Conservation (phyloP, 169 alveolate genomes). For the Theileria equi region DNA sequence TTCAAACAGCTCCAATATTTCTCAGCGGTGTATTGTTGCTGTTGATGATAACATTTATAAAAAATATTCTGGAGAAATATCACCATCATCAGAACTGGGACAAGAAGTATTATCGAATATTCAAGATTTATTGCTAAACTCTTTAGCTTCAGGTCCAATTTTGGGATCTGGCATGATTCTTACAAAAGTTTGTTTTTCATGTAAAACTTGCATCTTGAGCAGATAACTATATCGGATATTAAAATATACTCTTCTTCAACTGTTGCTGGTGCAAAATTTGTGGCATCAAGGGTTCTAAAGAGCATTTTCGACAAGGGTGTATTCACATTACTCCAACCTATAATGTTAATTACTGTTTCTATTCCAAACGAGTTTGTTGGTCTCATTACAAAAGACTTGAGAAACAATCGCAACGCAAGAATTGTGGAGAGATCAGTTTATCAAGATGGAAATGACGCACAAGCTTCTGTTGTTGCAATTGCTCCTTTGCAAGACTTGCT, state of each 20-base stretch:
- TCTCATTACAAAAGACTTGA: constrained; percentile 19
- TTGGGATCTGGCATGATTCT: too few relatives aligned
- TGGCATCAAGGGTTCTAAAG: constrained; percentile 26
- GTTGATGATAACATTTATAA: too few relatives aligned
- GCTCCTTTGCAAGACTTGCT: constrained; percentile 34
- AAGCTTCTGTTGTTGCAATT: constrained; percentile 11
- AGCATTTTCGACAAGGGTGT: constrained; percentile 20
- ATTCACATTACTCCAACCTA: constrained; percentile 19
- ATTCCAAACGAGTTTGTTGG: constrained; percentile 33
- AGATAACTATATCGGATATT: constrained; percentile 17
- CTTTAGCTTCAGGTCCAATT: too few relatives aligned
- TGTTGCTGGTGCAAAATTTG: constrained; percentile 34
- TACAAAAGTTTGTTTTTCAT: too few relatives aligned
- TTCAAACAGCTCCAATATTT: too few relatives aligned
- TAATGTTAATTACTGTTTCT: constrained; percentile 6
- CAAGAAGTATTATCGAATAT: too few relatives aligned
- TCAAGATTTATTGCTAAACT: too few relatives aligned
- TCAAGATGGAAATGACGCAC: background rate
- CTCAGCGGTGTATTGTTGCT: too few relatives aligned
- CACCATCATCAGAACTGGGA: too few relatives aligned
- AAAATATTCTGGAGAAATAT: too few relatives aligned
- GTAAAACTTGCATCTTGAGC: too few relatives aligned
- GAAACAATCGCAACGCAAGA: constrained; percentile 13
- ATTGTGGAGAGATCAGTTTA: constrained; percentile 3
- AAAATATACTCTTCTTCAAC: constrained; percentile 16